These are phyloP conservation scores for Xylariales sp. DNA, from an alignment of 2,329 filamentous ascomycete genomes.

Conservation along the genomic window DNA sequence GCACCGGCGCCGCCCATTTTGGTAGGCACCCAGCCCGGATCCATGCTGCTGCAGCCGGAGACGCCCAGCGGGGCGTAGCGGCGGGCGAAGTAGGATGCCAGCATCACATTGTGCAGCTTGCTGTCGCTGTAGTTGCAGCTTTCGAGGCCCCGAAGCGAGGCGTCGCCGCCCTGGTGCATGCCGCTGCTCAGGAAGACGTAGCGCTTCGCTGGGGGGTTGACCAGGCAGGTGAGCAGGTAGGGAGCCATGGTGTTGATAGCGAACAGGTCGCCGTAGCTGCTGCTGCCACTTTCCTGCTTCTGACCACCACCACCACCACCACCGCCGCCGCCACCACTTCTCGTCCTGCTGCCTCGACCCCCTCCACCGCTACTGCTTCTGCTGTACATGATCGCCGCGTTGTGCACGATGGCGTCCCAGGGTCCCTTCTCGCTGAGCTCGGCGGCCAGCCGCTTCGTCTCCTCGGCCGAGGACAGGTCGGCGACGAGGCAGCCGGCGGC, in stretches of 20 bases:
- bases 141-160: constrained; percentile 26
- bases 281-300: no score
- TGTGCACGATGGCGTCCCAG: constrained; percentile 55
- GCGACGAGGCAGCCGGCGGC: constrained; percentile 46
- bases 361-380: no score
- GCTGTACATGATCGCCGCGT: constrained; percentile 45
- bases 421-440: constrained; percentile 26
- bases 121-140: constrained; percentile 43
- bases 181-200: constrained; percentile 48
- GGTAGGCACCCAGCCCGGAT: constrained; percentile 51
- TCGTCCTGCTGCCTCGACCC: no score
- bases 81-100: constrained; percentile 49
- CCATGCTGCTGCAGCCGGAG: constrained; percentile 41
- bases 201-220: constrained; percentile 35
- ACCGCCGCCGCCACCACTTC: no score
- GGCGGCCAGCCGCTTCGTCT: constrained; percentile 45
- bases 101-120: constrained; percentile 52
- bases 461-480: constrained; percentile 46
- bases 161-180: constrained; percentile 44
- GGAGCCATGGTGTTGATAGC: constrained; percentile 55
- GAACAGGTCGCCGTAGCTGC: constrained; percentile 37
- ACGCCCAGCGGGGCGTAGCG: constrained; percentile 32
- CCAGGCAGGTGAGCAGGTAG: constrained; percentile 49
- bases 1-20: constrained; percentile 49
- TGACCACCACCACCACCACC: no score